These are phyloP conservation scores for Amanita muscaria DNA, from an alignment of 768 basidiomycete genomes.

Conservation along the genomic window DNA sequence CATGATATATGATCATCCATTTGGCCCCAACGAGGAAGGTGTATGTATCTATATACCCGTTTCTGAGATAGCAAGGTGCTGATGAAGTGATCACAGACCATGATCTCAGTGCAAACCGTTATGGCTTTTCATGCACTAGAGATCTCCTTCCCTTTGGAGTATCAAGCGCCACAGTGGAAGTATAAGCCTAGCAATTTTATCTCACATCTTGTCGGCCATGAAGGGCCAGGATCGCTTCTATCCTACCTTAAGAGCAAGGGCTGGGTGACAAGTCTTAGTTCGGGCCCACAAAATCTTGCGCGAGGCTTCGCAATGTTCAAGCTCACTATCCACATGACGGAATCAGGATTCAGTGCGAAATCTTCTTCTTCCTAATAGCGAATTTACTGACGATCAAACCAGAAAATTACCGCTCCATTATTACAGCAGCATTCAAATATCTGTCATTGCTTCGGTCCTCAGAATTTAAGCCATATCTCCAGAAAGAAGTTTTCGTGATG, in stretches of 20 bases:
- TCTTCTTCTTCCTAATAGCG: background rate
- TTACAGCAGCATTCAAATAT: constrained; percentile 71
- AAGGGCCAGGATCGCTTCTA: constrained; percentile 85
- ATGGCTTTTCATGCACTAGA: constrained; percentile 82
- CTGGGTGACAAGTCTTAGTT: constrained; percentile 70
- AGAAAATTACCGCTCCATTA: constrained; percentile 73
- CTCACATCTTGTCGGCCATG: constrained; percentile 81
- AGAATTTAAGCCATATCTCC: constrained; percentile 53
- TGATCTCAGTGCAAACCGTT: constrained; percentile 82
- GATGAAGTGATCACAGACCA: constrained; percentile 36
- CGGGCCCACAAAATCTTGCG: constrained; percentile 61
- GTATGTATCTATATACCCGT: constrained; percentile 32
- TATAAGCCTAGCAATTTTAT: constrained; percentile 73
- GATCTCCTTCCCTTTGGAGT: constrained; percentile 69
- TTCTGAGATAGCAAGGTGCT: background rate
- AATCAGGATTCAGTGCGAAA: constrained; percentile 74
- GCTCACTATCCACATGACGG: constrained; percentile 70
- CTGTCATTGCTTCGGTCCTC: constrained; percentile 59
- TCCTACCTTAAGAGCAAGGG: constrained; percentile 86
- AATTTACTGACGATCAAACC: constrained; percentile 6
- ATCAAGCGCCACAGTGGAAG: constrained; percentile 66
- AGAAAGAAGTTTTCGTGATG: constrained; percentile 67
- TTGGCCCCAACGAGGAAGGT: constrained; percentile 61
- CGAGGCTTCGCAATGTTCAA: constrained; percentile 89
- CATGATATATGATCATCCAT: constrained; percentile 64